Evolutionary conservation across 371 early-diverging fungal species (phyloP), one percentile per base, ranked within the genome.

Genomic region (Sporodiniella umbellata): DNA sequence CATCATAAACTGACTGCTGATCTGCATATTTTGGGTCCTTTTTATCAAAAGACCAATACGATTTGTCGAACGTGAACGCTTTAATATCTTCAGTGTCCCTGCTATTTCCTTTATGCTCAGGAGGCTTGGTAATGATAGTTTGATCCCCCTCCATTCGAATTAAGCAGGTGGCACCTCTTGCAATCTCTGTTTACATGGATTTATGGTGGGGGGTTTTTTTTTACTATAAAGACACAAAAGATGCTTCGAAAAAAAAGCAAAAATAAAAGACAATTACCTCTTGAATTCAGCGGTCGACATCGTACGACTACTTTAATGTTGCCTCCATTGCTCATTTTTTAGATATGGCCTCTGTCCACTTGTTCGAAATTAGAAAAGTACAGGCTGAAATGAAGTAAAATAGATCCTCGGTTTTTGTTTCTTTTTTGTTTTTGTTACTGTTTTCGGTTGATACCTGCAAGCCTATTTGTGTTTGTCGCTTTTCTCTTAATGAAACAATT

Each of bases 41-140:
- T 43, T 80, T 76, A 59, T 85, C 81, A 30, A 79, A 85, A 5
- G 91, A 86, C 91, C 91, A 89, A 58, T 90, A 94, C 10, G 88
- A 89, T 54, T 87, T 80, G 69, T 94, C 94, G 66, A 89, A 94
- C 2, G 88, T 87, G 59, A 90, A 94, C 0, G 85, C 65, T 52
- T 86, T 86, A 22, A 66, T 53, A 42, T 74, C 77, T 15, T 73
- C 71, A n/a, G 55, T 54, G 7, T 76, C 71, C 44, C 63, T 64
- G 6, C 72, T 76, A 4, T 64, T 68, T 37, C 50, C 45, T 24
- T 59, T 51, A 6, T 46, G 33, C 38, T 74, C 70, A 22, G 56
- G 47, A 31, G 86, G 88, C 52, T 70, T 76, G 38, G 70, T 70
- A 57, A 85, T 74, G 42, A 84, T 79, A 10, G 88, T 87, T 65